Evolutionary conservation across 2,329 filamentous ascomycete genomes (phyloP), one percentile per base, ranked within the genome.

Genomic region (Pseudogymnoascus sp.): DNA sequence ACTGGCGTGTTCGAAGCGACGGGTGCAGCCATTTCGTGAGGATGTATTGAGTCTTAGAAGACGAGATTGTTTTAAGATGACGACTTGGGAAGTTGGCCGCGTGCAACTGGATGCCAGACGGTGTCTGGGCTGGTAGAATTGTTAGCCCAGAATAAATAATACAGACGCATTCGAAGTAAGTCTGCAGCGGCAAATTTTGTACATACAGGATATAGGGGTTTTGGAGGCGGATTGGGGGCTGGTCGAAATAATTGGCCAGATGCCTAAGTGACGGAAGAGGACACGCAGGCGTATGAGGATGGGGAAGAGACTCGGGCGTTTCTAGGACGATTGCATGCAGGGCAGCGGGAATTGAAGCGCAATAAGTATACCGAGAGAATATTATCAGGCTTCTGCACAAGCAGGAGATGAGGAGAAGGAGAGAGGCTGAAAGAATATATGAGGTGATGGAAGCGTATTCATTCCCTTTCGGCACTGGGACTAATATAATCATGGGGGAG

Each of bases 1-100:
- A 60, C 63, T 25, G 62, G 40, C 13, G 62, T 60, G 27, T 61
- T 42, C 36, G 62, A 58, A 52, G 66, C 45, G 58, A 63, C 62
- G 35, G 63, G 55, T 15, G 71, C 67, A 64, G 71, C 65, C 71
- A 73, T 73, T 55, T 37, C 29, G 33, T 40, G 58, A 37, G 9
- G 36, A 12, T 45, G 62, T 42, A n/a, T 37, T 27, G 21, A 35
- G 21, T 27, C 29, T 62, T 59, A 27, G 37, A 40, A 59, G 33
- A 27, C 21, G 58, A 37, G 58, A 15, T 59, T 37, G 33, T 21
- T 39, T 31, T 39, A 29, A 37, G 33, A 37, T 59, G 58, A 27
- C 12, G 36, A 36, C 33, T 59, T 59, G 58, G 36, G 55, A 27
- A 27, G 33, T 37, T 40, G 33, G 13, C 58, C 33, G 31, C 33